These are phyloP conservation scores for Rhodotorula babjevae DNA, from an alignment of 768 basidiomycete genomes.

Conservation along the genomic window DNA sequence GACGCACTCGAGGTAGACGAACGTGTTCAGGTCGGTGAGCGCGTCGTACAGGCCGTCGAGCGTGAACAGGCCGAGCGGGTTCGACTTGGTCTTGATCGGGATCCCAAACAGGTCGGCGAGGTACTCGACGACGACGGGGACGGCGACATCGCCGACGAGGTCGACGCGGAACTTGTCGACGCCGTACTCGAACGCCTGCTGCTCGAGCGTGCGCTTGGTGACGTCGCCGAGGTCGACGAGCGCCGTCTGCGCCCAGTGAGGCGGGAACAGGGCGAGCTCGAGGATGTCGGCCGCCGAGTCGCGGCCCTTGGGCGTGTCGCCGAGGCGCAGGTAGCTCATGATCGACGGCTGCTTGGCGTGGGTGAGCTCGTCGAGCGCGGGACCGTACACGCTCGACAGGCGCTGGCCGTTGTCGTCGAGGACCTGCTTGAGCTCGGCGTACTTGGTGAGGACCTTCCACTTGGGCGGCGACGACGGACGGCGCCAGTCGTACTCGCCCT, in stretches of 20 bases:
- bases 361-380: constrained; percentile 3
- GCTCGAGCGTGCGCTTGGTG: background rate
- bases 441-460: constrained; percentile 3
- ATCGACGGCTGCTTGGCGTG: background rate
- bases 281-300: background rate
- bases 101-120: constrained; percentile 20
- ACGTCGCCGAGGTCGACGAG: background rate
- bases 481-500: constrained; percentile 19
- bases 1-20: constrained; percentile 24
- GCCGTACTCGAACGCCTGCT: constrained; percentile 36
- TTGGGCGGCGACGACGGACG: background rate
- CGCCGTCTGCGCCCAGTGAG: constrained; percentile 8
- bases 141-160: constrained; percentile 64
- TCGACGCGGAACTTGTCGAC: constrained; percentile 52
- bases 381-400: constrained; percentile 15
- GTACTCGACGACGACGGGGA: constrained; percentile 54
- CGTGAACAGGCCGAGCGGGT: constrained; percentile 25
- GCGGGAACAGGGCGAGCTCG: background rate
- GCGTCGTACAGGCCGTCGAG: constrained; percentile 13
- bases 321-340: background rate
- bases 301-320: background rate
- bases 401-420: background rate
- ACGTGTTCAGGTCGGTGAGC: constrained; percentile 20
- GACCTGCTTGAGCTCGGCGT: background rate
- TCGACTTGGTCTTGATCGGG: constrained; percentile 27